Evolutionary conservation across 176 grass and related monocot species (phyloP), one percentile per base, ranked within the genome.

Genomic region (Oryza nivara): DNA sequence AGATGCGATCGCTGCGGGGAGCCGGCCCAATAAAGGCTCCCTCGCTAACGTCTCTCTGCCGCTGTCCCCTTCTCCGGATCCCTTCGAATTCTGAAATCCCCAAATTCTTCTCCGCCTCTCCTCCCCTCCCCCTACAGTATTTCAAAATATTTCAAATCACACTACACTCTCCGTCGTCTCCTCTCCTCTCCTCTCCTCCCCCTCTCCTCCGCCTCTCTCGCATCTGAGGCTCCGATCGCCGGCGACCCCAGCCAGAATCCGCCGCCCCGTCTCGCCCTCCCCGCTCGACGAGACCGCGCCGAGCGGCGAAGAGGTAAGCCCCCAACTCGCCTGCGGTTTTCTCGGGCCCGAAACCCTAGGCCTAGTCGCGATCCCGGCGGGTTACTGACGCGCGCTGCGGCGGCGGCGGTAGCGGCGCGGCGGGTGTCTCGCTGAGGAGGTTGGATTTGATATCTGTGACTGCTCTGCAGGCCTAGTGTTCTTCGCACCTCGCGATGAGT

Each of bases 91-190:
- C 63, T 80, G 60, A 61, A 86, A 70, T n/a, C 74, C 34, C 73
- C 49, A 65, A 52, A 11, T 75, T 51, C 72, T 34, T 19, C 77
- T 72, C 83, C 72, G 5, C 41, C 67, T 54, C 67, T 7, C 41
- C 8, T 43, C 43, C 4, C n/a, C 78, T 65, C 67, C 67, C 78
- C 67, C 76, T 43, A 78, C 10, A 47, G 67, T 69, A 70, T 84
- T 87, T 90, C 89, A 90, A 90, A 90, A 69, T 80, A 84, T 75
- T 90, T 90, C 84, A n/a, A 90, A 86, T 36, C 71, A 41, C 49
- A 66, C 69, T 38, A 7, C 40, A 41, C 66, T 38, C 60, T 19
- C 34, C 45, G 68, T 30, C 73, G 6, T 32, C 11, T 11, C 71
- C 7, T 17, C 35, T 32, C 30, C 2, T 32, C 30, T 32, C 30